Percentiles rank a stretch among this genome's conserved stretches.
phyloP scores from a whole-genome alignment of 2,329 filamentous ascomycete species.

The Canariomyces notabilis region DNA sequence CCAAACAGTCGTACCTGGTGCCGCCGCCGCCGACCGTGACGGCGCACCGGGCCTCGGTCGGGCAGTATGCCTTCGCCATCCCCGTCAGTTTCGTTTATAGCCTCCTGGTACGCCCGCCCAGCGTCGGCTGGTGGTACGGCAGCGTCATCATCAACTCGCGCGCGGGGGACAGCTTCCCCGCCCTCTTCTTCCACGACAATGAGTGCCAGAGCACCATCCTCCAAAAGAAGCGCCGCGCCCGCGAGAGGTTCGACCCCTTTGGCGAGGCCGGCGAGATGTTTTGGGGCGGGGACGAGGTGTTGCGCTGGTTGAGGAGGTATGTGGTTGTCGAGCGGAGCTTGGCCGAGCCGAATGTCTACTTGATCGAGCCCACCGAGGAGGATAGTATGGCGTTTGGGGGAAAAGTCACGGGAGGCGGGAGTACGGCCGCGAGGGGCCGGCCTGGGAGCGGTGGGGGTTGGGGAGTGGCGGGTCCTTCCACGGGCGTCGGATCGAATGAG shows the following conservation, averaged over 20 bases:
- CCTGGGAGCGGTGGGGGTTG: constrained; percentile 28
- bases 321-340: constrained; percentile 75
- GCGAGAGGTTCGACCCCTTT: constrained; percentile 87
- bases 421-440: constrained; percentile 37
- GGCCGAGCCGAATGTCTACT: constrained; percentile 84
- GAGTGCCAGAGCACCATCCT: constrained; percentile 95
- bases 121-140: constrained; percentile 97
- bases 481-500: constrained; percentile 25
- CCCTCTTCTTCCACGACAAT: constrained; percentile 94
- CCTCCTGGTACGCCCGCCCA: constrained; percentile 82
- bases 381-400: constrained; percentile 77
- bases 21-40: constrained; percentile 85
- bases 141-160: constrained; percentile 89
- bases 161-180: constrained; percentile 87
- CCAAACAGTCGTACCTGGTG: constrained; percentile 83
- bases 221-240: constrained; percentile 81
- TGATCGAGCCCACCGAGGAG: constrained; percentile 81
- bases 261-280: constrained; percentile 81
- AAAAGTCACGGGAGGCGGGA: constrained; percentile 45
- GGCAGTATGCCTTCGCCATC: constrained; percentile 85
- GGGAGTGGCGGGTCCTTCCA: constrained; percentile 34
- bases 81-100: constrained; percentile 89
- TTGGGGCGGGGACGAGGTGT: constrained; percentile 94
- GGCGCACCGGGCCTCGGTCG: constrained; percentile 63
- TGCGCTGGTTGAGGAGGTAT: constrained; percentile 85